Evolutionary conservation across 2,329 filamentous ascomycete genomes (phyloP).

Genomic region (Aspergillus carbonarius): DNA sequence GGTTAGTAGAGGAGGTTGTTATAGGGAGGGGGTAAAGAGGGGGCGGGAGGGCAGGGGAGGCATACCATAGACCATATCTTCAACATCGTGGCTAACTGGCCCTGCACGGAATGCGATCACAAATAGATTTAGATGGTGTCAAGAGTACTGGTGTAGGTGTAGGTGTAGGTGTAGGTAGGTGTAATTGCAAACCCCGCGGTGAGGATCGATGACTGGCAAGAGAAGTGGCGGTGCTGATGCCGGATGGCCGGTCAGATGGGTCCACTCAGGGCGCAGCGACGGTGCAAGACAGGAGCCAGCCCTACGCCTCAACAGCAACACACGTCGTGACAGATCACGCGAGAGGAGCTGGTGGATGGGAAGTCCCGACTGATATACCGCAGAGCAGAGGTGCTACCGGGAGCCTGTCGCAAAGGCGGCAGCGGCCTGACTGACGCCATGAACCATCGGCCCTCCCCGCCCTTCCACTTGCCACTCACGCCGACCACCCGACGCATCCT

Average conservation of each 20-base stretch:
- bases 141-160: background rate
- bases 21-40: background rate
- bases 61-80: conserved; percentile 99
- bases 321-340: background rate
- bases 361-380: background rate
- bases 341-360: background rate
- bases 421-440: conserved; percentile 17
- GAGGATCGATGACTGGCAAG: too few relatives aligned
- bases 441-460: background rate
- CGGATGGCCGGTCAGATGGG: background rate
- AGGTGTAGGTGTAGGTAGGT: background rate
- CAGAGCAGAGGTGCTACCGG: background rate
- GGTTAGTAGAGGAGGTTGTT: background rate
- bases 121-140: background rate
- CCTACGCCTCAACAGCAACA: too few relatives aligned
- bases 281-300: too few relatives aligned
- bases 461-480: conserved; percentile 3
- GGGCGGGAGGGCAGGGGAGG: background rate
- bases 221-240: too few relatives aligned
- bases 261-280: too few relatives aligned
- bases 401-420: conserved; percentile 9
- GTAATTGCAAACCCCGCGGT: too few relatives aligned
- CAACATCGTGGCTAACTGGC: conserved; percentile 67
- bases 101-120: background rate
- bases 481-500: background rate